phyloP scores from a whole-genome alignment of 495 filamentous ascomycete genomes.

The Acidiella bohemica region DNA sequence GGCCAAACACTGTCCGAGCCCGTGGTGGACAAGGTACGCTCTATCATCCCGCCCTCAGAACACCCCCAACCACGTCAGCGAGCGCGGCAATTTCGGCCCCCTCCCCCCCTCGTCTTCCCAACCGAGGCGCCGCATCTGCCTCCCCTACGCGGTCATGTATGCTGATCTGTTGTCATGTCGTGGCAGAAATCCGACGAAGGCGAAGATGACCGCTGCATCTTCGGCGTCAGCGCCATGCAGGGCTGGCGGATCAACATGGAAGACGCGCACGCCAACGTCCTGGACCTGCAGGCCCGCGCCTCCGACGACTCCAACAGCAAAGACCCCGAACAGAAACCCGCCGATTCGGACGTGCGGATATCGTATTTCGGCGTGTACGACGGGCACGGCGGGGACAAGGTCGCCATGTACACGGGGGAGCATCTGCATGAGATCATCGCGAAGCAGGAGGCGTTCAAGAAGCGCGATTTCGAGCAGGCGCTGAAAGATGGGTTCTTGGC shows the following conservation, averaged over 20 bases:
- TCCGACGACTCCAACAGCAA: not conserved
- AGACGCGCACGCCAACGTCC: slow-evolving; percentile 77
- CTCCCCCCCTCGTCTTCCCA: too few species aligned
- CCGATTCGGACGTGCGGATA: slow-evolving; percentile 52
- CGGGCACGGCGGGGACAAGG: slow-evolving; percentile 89
- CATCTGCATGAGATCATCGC: slow-evolving; percentile 86
- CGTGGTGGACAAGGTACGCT: slow-evolving; percentile 90
- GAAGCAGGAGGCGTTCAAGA: slow-evolving; percentile 85
- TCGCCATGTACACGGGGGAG: slow-evolving; percentile 83
- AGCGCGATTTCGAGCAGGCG: slow-evolving; percentile 84
- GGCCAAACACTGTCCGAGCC: slow-evolving; percentile 99
- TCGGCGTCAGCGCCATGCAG: slow-evolving; percentile 95
- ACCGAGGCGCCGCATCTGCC: too few species aligned
- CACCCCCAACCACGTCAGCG: too few species aligned
- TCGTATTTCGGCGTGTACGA: slow-evolving; percentile 98
- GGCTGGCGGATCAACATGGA: slow-evolving; percentile 99
- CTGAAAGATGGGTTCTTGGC: slow-evolving; percentile 95
- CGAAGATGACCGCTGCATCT: slow-evolving; percentile 83
- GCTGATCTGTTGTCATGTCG: too few species aligned
- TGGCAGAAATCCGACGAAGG: slow-evolving; percentile 82
- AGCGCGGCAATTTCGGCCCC: too few species aligned
- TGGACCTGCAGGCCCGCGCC: slow-evolving; percentile 64
- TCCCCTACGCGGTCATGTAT: too few species aligned
- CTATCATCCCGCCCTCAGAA: not conserved
- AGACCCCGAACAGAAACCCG: slow-evolving; percentile 44